phyloP scores from a whole-genome alignment of 2,329 filamentous ascomycete species.

The Zymoseptoria ardabiliae region DNA sequence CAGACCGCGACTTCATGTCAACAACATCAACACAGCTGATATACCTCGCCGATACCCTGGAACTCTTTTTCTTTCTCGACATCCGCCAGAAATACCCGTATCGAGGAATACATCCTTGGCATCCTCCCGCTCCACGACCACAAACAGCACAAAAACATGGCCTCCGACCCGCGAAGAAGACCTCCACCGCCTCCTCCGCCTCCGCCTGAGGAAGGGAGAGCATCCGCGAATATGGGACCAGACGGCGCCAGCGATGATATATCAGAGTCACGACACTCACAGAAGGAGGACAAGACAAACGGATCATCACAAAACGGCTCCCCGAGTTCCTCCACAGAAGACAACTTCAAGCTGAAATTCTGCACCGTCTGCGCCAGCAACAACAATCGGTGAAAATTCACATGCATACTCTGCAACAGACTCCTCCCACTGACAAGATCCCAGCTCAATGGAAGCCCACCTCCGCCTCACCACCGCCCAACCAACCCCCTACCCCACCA shows the following conservation, averaged over 20 bases:
- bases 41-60: background rate
- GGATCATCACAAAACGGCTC: slow-evolving; percentile 37
- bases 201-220: slow-evolving; percentile 39
- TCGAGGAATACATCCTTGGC: too few relatives aligned
- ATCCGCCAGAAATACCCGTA: too few relatives aligned
- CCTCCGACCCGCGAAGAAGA: slow-evolving; percentile 33
- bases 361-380: slow-evolving; percentile 99
- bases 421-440: slow-evolving; percentile 1
- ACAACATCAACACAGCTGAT: background rate
- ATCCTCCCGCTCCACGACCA: slow-evolving; percentile 17
- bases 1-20: background rate
- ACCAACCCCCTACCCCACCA: slow-evolving; percentile 68
- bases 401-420: slow-evolving; percentile 1
- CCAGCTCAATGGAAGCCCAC: slow-evolving; percentile 96
- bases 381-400: slow-evolving; percentile 68
- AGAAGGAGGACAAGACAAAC: slow-evolving; percentile 17
- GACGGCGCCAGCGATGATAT: slow-evolving; percentile 11
- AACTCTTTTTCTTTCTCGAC: background rate
- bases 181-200: slow-evolving; percentile 36
- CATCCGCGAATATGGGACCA: slow-evolving; percentile 19
- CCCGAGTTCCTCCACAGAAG: too few relatives aligned
- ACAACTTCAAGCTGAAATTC: slow-evolving; percentile 84
- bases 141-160: slow-evolving; percentile 30
- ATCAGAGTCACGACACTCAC: slow-evolving; percentile 12
- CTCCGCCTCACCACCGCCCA: slow-evolving; percentile 66